phyloP scores from a whole-genome alignment of 805 yeast genomes.

The Candida broadrunensis region DNA sequence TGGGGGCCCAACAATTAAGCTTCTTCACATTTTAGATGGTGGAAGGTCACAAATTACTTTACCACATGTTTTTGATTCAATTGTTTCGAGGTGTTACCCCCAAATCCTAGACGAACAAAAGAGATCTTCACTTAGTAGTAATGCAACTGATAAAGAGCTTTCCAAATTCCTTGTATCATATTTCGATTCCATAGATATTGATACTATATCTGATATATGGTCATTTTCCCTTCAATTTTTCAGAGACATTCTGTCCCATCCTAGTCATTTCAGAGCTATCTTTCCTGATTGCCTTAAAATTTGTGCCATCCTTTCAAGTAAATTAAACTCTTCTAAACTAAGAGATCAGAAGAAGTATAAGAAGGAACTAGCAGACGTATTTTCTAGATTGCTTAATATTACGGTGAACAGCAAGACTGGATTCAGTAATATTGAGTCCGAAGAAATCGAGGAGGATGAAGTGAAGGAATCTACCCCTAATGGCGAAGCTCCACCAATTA shows the following conservation, averaged over 20 bases:
- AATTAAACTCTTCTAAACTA: slow-evolving; percentile 55
- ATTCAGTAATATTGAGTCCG: slow-evolving; percentile 2
- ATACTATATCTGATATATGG: slow-evolving; percentile 81
- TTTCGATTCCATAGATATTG: slow-evolving; percentile 63
- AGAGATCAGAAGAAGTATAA: slow-evolving; percentile 61
- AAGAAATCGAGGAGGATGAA: slow-evolving; percentile 3
- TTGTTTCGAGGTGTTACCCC: slow-evolving; percentile 45
- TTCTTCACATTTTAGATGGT: slow-evolving; percentile 80
- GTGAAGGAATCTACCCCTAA: slow-evolving; percentile 7
- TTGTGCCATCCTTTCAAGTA: slow-evolving; percentile 49
- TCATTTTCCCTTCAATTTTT: slow-evolving; percentile 53
- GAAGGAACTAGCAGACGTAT: slow-evolving; percentile 49
- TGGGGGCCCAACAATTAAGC: slow-evolving; percentile 36
- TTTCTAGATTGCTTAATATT: slow-evolving; percentile 24
- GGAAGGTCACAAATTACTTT: slow-evolving; percentile 74
- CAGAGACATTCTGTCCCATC: slow-evolving; percentile 52
- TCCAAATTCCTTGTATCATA: slow-evolving; percentile 59
- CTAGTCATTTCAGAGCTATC: slow-evolving; percentile 44
- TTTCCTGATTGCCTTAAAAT: slow-evolving; percentile 55
- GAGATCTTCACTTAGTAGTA: slow-evolving; percentile 47
- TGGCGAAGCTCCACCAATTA: slow-evolving; percentile 8
- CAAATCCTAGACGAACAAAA: slow-evolving; percentile 23
- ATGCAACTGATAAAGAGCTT: slow-evolving; percentile 43
- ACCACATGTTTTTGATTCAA: slow-evolving; percentile 61
- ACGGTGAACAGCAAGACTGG: slow-evolving; percentile 11